Evolutionary conservation across 441 rosid species (phyloP), one percentile per base, ranked within the genome.

Genomic region (Jatropha multifida): DNA sequence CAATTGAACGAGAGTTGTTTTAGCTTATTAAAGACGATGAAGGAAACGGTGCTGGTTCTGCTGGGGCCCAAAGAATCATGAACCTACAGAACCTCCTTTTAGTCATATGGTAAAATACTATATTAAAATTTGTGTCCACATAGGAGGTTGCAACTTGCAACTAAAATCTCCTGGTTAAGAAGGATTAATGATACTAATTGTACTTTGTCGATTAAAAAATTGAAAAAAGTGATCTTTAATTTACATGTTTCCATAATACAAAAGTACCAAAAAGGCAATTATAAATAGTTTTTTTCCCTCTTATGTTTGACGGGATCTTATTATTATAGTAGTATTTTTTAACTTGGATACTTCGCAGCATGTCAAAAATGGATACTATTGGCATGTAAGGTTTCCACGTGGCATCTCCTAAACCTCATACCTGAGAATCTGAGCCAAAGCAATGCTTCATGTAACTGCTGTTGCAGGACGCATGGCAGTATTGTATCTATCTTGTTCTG

Each of bases 351-450:
- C 5, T 7, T 10, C 14, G 41, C 7, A 52, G 71, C 14, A 11
- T 65, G 26, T 26, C 63, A 18, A 14, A 55, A 26, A 52, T 5
- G 12, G 37, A 52, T 56, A 41, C 73, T 52, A 81, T 68, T 79
- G 85, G 84, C 74, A 68, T 59, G 72, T 54, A 68, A 58, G 3
- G 72, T 23, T 40, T 65, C 84, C 81, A 87, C 92, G 90, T 86
- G 90, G 86, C 88, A 66, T 20, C 5, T 9, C 51, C 74, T 72
- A 68, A 71, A 76, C 94, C 94, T 81, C 86, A 82, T 49, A 65
- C 56, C n/a, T 56, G 55, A 72, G 88, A 84, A 84, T 85, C 90
- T 75, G 62, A 37, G 54, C 66, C 74, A 75, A 49, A 27, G 74
- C 67, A 4, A 40, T 26, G 4, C 73, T 76, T 76, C 78, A 14